Base-by-base conservation (phyloP, 495 filamentous ascomycete species). In the Bacidia rubella region DNA sequence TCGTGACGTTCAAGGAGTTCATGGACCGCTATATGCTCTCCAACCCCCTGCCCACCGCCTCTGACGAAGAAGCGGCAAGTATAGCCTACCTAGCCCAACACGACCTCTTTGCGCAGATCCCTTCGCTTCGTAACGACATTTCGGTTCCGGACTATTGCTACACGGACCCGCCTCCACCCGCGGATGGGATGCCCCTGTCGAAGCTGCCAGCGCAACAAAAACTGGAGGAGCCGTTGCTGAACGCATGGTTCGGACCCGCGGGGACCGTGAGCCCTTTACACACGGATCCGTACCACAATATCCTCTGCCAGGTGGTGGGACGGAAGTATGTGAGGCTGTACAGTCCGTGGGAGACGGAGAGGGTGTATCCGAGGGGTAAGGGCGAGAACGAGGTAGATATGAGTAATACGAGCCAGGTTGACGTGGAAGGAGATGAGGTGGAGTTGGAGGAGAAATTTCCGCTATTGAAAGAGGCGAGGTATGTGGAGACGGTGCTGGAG, bases 231-330 rank as follows among this genome's bases (percentile, higher is more conserved):
- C 76, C 79, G 0, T 63, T 78, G 17, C 62, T 81, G 25, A 96
- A 98, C 63, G 88, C 86, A 2, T 98, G 92, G 92, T 83, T 97
- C 50, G 92, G 92, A 0, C 92, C 92, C 0, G 68, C 79, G 0
- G 82, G 81, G 43, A 97, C 92, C 1, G 88, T 96, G 39, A 93
- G 86, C 0, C 92, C 93, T 3, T 67, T 96, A 19, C 92, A 98
- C 64, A 90, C 87, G 20, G 92, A 98, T 61, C 87, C 88, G 1
- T 89, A 95, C 62, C 85, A 96, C 60, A 98, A 98, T 59, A 78
- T 97, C 27, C 75, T 98, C 11, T 79, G 82, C 19, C 92, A 97
- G 62, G 85, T 96, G 0, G 86, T 95, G 0, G 92, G 92, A 0
- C 73, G 78, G 40, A 98, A 98, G 64, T 98, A 96, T 62, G 70